A percentile compares a stretch with the other conserved stretches of the same genome.
Conservation (phyloP, 2,329 filamentous ascomycete species). For the Biscogniauxia mediterranea region DNA sequence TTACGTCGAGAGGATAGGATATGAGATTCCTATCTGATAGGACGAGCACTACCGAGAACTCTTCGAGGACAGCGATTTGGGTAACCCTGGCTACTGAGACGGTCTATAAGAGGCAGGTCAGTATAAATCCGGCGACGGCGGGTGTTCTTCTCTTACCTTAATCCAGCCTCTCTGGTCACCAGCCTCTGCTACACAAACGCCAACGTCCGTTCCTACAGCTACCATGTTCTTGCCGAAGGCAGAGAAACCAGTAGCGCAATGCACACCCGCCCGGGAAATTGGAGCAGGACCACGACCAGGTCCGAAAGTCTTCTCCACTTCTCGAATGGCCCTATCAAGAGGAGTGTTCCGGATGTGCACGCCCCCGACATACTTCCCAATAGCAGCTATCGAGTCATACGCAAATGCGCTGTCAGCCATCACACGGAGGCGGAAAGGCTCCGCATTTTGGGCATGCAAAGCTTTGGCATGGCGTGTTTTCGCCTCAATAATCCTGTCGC, state of each 20-base stretch:
- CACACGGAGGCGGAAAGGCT: slow-evolving; percentile 89
- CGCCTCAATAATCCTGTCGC: slow-evolving; percentile 86
- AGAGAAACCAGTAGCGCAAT: slow-evolving; percentile 89
- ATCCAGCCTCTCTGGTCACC: slow-evolving; percentile 89
- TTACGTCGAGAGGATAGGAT: slow-evolving; percentile 87
- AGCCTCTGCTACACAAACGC: slow-evolving; percentile 85
- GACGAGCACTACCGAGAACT: slow-evolving; percentile 89
- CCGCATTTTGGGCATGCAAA: slow-evolving; percentile 86
- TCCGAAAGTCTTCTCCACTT: slow-evolving; percentile 79
- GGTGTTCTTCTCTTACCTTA: slow-evolving; percentile 58
- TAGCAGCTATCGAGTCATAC: slow-evolving; percentile 63
- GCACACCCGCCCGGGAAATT: slow-evolving; percentile 81
- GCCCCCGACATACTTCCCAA: slow-evolving; percentile 55
- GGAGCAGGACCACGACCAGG: slow-evolving; percentile 67
- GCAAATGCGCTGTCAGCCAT: slow-evolving; percentile 91
- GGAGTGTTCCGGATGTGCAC: slow-evolving; percentile 89
- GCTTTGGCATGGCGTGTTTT: slow-evolving; percentile 92
- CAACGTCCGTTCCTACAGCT: slow-evolving; percentile 92
- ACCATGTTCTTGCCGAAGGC: slow-evolving; percentile 83
- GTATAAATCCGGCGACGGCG: neutral
- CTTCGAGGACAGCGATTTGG: slow-evolving; percentile 91
- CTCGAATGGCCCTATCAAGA: slow-evolving; percentile 83
- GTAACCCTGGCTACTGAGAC: slow-evolving; percentile 77
- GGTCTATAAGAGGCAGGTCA: slow-evolving; percentile 49
- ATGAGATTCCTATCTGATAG: slow-evolving; percentile 90